Percentiles rank a stretch among this genome's conserved stretches.
Evolutionary conservation across 2,329 filamentous ascomycete species (phyloP).

Genomic region (Pseudogymnoascus sp.): DNA sequence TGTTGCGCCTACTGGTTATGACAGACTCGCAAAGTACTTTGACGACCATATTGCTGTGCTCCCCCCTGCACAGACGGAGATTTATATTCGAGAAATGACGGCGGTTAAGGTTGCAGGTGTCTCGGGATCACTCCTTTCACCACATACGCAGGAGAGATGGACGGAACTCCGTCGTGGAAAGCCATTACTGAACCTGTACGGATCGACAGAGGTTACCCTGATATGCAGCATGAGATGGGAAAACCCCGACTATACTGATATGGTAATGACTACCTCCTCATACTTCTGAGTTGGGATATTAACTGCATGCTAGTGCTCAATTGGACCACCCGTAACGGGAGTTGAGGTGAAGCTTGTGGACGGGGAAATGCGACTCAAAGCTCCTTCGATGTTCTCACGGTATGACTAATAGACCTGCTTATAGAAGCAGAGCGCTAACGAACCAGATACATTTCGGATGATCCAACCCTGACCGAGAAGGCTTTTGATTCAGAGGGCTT

Average conservation of each 20-base stretch:
- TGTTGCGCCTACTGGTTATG: conserved; percentile 17
- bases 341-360: conserved; percentile 20
- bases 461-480: conserved; percentile 16
- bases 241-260: conserved; percentile 16
- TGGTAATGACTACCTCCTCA: conserved; percentile 10
- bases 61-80: conserved; percentile 14
- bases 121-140: conserved; percentile 16
- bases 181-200: conserved; percentile 18
- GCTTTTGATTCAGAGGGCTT: conserved; percentile 20
- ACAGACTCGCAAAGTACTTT: conserved; percentile 19
- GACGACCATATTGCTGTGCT: conserved; percentile 18
- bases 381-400: conserved; percentile 20
- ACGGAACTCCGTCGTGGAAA: conserved; percentile 19
- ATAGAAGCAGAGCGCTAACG: conserved; percentile 6
- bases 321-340: conserved; percentile 17
- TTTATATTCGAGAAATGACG: conserved; percentile 17
- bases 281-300: conserved; percentile 9
- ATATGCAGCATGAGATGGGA: conserved; percentile 19
- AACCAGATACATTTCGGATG: conserved; percentile 16
- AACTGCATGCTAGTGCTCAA: conserved; percentile 14
- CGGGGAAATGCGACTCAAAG: conserved; percentile 18
- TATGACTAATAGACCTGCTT: not conserved
- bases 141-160: conserved; percentile 17
- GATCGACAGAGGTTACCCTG: conserved; percentile 17
- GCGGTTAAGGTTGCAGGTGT: conserved; percentile 13